phyloP scores from a whole-genome alignment of 495 filamentous ascomycete genomes.

The Pyrenula massariospora region DNA sequence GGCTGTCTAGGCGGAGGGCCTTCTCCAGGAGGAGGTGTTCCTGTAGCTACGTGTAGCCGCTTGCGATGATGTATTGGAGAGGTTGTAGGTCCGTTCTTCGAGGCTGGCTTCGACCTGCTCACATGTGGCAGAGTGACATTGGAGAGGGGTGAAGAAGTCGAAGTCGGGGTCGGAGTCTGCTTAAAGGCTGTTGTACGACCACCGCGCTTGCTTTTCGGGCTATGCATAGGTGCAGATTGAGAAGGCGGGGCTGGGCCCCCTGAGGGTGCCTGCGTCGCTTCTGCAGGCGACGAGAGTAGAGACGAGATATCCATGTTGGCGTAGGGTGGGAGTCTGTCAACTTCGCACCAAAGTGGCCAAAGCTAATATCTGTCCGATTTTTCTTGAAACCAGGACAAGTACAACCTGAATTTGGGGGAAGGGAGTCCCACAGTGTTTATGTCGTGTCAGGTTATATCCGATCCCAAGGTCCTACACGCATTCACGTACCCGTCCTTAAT shows the following conservation, averaged over 20 bases:
- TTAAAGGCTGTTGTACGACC: conserved; percentile 20
- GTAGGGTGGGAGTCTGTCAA: too few relatives aligned
- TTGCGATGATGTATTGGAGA: conserved; percentile 8
- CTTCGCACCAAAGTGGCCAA: not conserved
- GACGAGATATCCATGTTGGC: conserved; percentile 60
- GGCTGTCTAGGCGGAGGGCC: conserved; percentile 27
- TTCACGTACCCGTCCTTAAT: too few relatives aligned
- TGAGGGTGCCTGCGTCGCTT: conserved; percentile 19
- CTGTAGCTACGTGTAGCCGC: conserved; percentile 10
- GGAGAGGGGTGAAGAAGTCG: conserved; percentile 19
- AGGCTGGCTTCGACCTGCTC: conserved; percentile 6
- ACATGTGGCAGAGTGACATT: conserved; percentile 21
- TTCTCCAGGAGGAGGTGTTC: conserved; percentile 23
- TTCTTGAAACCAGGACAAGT: too few relatives aligned
- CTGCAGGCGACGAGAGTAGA: conserved; percentile 52
- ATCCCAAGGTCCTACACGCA: too few relatives aligned
- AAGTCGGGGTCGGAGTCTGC: conserved; percentile 16
- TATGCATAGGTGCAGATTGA: not conserved
- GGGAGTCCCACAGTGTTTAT: too few relatives aligned
- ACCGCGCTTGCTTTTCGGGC: not conserved
- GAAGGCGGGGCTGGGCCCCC: conserved; percentile 7
- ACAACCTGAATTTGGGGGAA: too few relatives aligned
- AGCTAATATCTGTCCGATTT: not conserved
- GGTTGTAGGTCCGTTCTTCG: conserved; percentile 7
- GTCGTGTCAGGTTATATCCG: too few relatives aligned